These are phyloP conservation scores for Thozetella sp. DNA, from an alignment of 495 filamentous ascomycete genomes.

Conservation along the genomic window DNA sequence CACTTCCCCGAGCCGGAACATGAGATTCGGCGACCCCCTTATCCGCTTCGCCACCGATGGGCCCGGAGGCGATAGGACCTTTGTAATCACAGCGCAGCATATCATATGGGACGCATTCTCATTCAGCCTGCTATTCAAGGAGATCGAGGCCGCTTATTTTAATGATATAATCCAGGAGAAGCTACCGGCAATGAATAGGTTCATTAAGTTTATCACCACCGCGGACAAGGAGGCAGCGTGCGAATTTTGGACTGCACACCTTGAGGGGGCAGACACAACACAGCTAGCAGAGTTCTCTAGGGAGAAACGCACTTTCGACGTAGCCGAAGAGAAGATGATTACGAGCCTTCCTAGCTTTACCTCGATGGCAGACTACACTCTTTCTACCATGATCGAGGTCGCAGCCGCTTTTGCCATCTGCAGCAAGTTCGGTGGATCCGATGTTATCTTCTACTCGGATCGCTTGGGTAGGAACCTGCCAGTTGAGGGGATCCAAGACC, in stretches of 20 bases:
- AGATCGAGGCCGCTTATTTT: not conserved
- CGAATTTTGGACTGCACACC: not conserved
- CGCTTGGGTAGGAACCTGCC: slow-evolving; percentile 2
- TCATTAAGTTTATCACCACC: not conserved
- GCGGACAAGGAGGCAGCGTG: not conserved
- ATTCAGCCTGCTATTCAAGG: not conserved
- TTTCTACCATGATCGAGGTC: not conserved
- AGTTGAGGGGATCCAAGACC: not conserved
- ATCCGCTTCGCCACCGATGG: not conserved
- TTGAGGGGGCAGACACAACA: not conserved
- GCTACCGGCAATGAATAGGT: not conserved
- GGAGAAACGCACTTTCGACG: not conserved
- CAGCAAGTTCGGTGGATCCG: not conserved
- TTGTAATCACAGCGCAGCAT: not conserved
- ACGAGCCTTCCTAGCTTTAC: not conserved
- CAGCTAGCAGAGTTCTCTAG: not conserved
- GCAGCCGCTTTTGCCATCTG: not conserved
- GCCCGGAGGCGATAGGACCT: not conserved
- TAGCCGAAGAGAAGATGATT: not conserved
- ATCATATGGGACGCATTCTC: not conserved
- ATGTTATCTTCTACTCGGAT: not conserved
- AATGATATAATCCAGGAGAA: not conserved
- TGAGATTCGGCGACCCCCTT: not conserved
- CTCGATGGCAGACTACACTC: not conserved
- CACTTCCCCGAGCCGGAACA: not conserved